These are phyloP conservation scores for Taxawa tesnikishii DNA, from an alignment of 2,329 filamentous ascomycete species.

Conservation along the genomic window DNA sequence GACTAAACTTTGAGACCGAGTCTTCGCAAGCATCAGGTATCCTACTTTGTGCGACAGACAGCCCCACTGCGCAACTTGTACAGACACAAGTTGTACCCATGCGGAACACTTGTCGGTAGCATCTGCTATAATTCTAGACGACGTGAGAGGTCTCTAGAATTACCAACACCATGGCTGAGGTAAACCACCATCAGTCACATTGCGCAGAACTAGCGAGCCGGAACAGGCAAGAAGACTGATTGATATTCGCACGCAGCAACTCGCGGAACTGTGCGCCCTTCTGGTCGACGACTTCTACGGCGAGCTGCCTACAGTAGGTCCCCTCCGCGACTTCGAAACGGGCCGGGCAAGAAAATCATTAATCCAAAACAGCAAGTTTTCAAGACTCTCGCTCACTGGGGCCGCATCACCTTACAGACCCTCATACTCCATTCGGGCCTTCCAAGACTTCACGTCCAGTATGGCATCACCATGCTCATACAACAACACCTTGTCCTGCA, in stretches of 20 bases:
- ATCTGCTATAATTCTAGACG: slow-evolving; percentile 16
- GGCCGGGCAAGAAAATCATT: not conserved
- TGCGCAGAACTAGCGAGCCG: not conserved
- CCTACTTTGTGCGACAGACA: not conserved
- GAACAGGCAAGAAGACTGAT: not conserved
- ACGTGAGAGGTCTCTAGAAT: slow-evolving; percentile 25
- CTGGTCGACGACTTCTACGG: slow-evolving; percentile 83
- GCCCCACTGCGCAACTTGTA: not conserved
- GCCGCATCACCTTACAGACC: slow-evolving; percentile 59
- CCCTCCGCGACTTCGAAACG: not conserved
- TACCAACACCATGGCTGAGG: slow-evolving; percentile 11
- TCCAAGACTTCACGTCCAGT: slow-evolving; percentile 60
- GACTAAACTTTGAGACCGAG: not conserved
- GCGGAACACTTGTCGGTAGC: slow-evolving; percentile 17
- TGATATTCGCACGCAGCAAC: slow-evolving; percentile 43
- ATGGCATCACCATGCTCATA: slow-evolving; percentile 71
- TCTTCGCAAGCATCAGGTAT: too few species aligned
- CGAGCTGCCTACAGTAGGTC: slow-evolving; percentile 76
- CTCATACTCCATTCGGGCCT: slow-evolving; percentile 63
- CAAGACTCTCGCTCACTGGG: slow-evolving; percentile 62
- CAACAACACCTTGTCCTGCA: slow-evolving; percentile 62
- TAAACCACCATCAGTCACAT: slow-evolving; percentile 1
- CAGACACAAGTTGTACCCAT: slow-evolving; percentile 11
- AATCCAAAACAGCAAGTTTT: slow-evolving; percentile 60
- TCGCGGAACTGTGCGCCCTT: slow-evolving; percentile 79